Conservation (phyloP, 345 rosid genomes). For the Kandelia obovata region DNA sequence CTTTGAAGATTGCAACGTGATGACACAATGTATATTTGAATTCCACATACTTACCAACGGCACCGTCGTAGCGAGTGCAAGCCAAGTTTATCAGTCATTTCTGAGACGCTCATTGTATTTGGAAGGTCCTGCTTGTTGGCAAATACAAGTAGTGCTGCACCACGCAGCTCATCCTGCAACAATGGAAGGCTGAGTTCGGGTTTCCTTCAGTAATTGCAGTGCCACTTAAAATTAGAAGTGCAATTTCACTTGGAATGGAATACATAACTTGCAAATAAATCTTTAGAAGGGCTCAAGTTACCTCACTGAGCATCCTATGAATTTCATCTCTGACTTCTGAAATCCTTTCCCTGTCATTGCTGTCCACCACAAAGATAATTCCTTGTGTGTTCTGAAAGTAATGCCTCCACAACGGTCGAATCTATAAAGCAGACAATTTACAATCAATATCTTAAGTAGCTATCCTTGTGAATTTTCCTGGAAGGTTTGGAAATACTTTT, state of each 20-base stretch:
- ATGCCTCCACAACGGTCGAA: constrained; percentile 65
- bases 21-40: too few relatives aligned
- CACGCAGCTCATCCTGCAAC: constrained; percentile 49
- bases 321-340: constrained; percentile 60
- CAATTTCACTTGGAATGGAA: not conserved
- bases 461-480: not conserved
- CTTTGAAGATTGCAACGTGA: not conserved
- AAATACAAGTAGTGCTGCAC: constrained; percentile 51
- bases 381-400: constrained; percentile 67
- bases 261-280: not conserved
- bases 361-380: constrained; percentile 63
- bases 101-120: constrained; percentile 52
- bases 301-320: constrained; percentile 64
- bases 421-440: constrained; percentile 19
- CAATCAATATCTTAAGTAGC: not conserved
- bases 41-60: constrained; percentile 40
- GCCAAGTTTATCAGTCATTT: constrained; percentile 63
- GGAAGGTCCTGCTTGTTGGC: constrained; percentile 78
- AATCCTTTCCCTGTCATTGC: constrained; percentile 56
- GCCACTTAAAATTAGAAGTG: not conserved
- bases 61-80: constrained; percentile 59
- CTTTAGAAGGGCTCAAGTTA: not conserved
- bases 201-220: not conserved
- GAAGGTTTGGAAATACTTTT: too few relatives aligned
- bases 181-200: not conserved